Base-by-base conservation (phyloP, 441 rosid species). In the Populus trichocarpa region DNA sequence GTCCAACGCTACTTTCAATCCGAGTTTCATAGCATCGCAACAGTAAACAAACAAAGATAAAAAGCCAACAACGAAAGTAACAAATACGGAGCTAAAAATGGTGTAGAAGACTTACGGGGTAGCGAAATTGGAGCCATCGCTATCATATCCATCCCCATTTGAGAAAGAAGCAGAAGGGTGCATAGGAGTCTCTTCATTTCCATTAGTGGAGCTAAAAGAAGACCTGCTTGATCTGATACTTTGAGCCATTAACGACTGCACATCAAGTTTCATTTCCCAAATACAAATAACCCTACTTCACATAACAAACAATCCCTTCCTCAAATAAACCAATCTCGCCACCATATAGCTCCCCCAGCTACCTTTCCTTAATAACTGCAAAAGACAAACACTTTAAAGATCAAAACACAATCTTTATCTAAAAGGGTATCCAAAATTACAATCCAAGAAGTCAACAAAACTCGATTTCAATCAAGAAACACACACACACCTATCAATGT, bases 81-180 rank as follows among this genome's bases (percentile, higher is more conserved):
- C 16, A 35, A 23, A 50, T 50, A 14, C 11, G 46, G 6, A 42
- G 32, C 11, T 69, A 38, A 22, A 53, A 5, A 12, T 23, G 20
- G 18, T 50, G 26, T 14, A 67, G 20, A 13, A 53, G 12, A 87
- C 87, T 84, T 70, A 92, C 95, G 79, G 84, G 8, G 92, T 90
- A 7, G 95, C 86, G 32, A 88, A 89, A 74, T 81, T 89, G 83
- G 90, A 86, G 82, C 92, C 87, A 81, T 90, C 95, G 69, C 95
- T 92, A 74, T 92, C 93, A 63, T 92, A 92, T 46, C 87, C 97
- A 75, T 92, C 97, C 68, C 90, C 95, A 74, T 89, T 92, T 14
- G 87, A 85, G 74, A 83, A 65, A 78, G 89, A 73, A 71, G 87
- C 82, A 23, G 91, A 81, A 72, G 79, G 77, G 73, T 82, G 87